Evolutionary conservation across 208 protist genomes (phyloP).

Genomic region (Acanthamoeba lenticulata): DNA sequence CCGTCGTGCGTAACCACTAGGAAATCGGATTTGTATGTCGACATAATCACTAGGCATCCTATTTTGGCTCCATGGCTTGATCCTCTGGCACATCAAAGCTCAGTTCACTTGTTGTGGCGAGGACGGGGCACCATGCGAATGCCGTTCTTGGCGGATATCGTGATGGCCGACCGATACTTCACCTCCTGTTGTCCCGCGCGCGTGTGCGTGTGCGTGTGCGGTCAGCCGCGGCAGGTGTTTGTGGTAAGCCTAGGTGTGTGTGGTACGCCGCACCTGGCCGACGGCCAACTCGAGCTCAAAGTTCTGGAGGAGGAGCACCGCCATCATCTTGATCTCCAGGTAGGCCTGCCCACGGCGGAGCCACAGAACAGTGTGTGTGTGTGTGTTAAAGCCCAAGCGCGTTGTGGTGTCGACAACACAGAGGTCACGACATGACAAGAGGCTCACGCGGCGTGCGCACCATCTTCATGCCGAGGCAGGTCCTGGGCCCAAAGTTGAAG

Average conservation of each 20-base stretch:
- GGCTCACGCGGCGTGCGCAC: neutral
- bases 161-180: constrained; percentile 32
- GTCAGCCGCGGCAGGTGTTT: too few relatives aligned
- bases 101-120: too few relatives aligned
- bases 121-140: constrained; percentile 20
- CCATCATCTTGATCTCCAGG: constrained; percentile 60
- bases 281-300: neutral
- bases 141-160: neutral
- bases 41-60: too few relatives aligned
- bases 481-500: constrained; percentile 58
- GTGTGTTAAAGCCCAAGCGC: too few relatives aligned
- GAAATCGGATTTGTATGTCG: too few relatives aligned
- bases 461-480: constrained; percentile 66
- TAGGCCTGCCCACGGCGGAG: constrained; percentile 48
- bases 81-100: too few relatives aligned
- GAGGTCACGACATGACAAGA: neutral
- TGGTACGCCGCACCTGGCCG: neutral
- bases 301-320: neutral
- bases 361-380: too few relatives aligned
- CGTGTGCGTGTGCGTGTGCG: neutral
- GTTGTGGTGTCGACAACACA: neutral
- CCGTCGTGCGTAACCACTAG: too few relatives aligned
- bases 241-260: neutral
- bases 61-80: too few relatives aligned
- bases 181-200: neutral